A percentile compares a stretch with the other conserved stretches of the same genome.
Evolutionary conservation across 768 basidiomycete species (phyloP).

Genomic region (Pulveroboletus ravenelii): DNA sequence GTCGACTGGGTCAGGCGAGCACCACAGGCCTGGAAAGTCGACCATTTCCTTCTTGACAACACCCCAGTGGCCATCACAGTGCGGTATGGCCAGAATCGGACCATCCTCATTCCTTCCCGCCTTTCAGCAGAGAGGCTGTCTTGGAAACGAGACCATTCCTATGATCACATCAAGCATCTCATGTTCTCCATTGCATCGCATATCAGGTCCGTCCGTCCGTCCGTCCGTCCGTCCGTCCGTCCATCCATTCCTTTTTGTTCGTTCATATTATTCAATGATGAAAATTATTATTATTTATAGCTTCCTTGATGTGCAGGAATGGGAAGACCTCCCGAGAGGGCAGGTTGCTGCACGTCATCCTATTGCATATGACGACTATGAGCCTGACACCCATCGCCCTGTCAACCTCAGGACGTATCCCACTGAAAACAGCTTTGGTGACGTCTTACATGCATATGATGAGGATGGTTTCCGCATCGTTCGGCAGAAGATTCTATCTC

Average conservation of each 20-base stretch:
- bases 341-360: neutral
- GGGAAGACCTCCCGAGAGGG: neutral
- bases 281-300: too few species aligned
- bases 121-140: neutral
- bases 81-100: neutral
- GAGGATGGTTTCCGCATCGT: neutral
- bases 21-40: neutral
- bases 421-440: neutral
- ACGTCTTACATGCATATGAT: neutral
- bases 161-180: conserved; percentile 1
- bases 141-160: neutral
- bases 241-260: too few species aligned
- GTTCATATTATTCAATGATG: too few species aligned
- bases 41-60: neutral
- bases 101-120: too few species aligned
- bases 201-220: neutral
- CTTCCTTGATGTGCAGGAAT: neutral
- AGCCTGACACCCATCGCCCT: too few species aligned
- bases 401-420: neutral
- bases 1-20: neutral
- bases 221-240: too few species aligned
- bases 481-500: neutral
- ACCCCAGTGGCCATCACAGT: neutral
- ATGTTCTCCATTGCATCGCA: neutral
- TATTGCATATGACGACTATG: neutral